Evolutionary conservation across 495 filamentous ascomycete species (phyloP), one percentile per base, ranked within the genome.

Genomic region (Pseudevernia furfuracea): DNA sequence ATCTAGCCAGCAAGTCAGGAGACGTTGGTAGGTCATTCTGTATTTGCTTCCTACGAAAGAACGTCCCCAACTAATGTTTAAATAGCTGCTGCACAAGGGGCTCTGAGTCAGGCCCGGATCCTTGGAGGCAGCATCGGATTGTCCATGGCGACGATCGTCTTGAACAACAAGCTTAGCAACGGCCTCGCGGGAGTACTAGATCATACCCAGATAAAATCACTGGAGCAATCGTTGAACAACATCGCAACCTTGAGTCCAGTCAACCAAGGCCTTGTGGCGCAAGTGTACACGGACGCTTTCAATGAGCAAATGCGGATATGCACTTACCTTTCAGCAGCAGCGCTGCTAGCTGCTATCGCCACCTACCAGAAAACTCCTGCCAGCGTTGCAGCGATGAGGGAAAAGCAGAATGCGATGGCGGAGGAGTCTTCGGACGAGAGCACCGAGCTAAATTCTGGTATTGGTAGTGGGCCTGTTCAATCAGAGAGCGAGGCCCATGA

Each of bases 41-140:
- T 37, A 34, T 32, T 37, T 39, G 8, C 44, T 9, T 58, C 23
- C 23, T 55, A 3, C 1, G n/a, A 49, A 44, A 19, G 6, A 23
- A 14, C 21, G 9, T 8, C n/a, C 2, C 38, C 55, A 58, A 37
- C 6, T 67, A 28, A 67, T 43, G 34, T 14, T 53, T 4, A 28
- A 15, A 38, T 75, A 63, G 84, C 84, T 0, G 78, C 81, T 38
- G 82, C 80, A 1, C 81, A 82, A 64, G 83, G 84, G 1, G 76
- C 78, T 9, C 70, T 85, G 1, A 80, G 80, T 19, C 84, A 86
- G 69, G 70, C 79, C 38, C 77, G 84, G 2, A 79, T 86, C 11
- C 76, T 87, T 32, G 84, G 84, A 17, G 84, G 84, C 30, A 77
- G 77, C 28, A 73, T 86, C 15, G 84, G 83, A 5, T 74, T 87